Base-by-base conservation (phyloP, 1,284 basidiomycete species). In the Anthracocystis panici-leucophaei region DNA sequence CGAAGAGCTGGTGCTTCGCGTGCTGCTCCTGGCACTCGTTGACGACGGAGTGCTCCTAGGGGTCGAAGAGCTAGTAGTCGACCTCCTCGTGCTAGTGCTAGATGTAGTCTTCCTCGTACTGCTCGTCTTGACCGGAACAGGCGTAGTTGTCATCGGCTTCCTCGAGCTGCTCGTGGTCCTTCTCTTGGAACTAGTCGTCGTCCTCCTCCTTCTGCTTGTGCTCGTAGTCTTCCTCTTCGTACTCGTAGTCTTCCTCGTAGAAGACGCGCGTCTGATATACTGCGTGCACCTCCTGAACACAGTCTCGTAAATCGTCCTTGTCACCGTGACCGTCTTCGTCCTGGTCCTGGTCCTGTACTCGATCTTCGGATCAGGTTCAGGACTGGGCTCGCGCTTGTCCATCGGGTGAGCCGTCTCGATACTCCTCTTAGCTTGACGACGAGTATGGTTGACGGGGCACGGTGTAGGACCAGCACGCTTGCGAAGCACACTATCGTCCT, bases 221-320 rank as follows among this genome's bases (percentile, higher is more conserved):
- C 45, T 48, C 52, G 60, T 10, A 3, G 56, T 46, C n/a, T 42
- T 44, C 31, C 29, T 38, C 21, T 14, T 38, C 14, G 20, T 25
- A 20, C 33, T 54, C n/a, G 59, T 53, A 1, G 53, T 59, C 23
- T 27, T 59, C 14, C 58, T 16, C 51, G 53, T 51, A 12, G 42
- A 38, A 5, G 53, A 42, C 0, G 62, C 62, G 2, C 71, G 53
- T 11, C 57, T 45, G 4, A 57, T 42, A 41, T 65, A 62, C 56
- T 53, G 33, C 6, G 66, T 70, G 51, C 72, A 75, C 20, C 63
- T 44, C 20, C 66, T 33, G 33, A 63, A 62, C 20, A 75, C 59
- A 2, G 72, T 75, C 53, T 69, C 62, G 40, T 65, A 65, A 60
- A 75, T 66, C 27, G 72, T 75, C 41, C 35, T 65, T 7, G 72